Evolutionary conservation across 805 yeast species (phyloP).

Genomic region (Komagataella phaffii): DNA sequence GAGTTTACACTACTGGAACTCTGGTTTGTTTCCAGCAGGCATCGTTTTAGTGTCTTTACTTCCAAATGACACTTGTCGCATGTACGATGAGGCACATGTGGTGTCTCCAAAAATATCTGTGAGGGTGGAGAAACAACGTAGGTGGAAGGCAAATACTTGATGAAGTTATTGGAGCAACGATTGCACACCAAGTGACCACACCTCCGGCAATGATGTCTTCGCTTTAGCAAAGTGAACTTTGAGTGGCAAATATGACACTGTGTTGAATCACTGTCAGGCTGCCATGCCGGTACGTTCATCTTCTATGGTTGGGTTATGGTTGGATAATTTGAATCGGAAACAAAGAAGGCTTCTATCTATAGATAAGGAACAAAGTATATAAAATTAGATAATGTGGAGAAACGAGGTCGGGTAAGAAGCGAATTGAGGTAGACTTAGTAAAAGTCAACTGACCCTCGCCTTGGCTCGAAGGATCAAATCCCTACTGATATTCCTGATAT

Average conservation of each 20-base stretch:
- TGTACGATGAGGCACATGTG: conserved; percentile 52
- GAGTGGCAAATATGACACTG: conserved; percentile 43
- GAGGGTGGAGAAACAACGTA: conserved; percentile 42
- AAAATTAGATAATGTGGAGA: background rate
- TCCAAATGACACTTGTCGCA: conserved; percentile 65
- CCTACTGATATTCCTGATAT: background rate
- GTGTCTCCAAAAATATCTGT: conserved; percentile 31
- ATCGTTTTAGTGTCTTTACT: conserved; percentile 32
- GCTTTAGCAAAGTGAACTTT: conserved; percentile 42
- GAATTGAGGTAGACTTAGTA: background rate
- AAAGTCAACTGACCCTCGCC: background rate
- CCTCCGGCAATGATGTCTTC: conserved; percentile 74
- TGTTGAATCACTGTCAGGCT: conserved; percentile 41
- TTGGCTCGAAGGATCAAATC: background rate
- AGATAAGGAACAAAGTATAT: background rate
- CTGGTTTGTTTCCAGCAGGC: conserved; percentile 15
- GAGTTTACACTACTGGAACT: conserved; percentile 7
- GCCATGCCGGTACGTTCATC: conserved; percentile 43
- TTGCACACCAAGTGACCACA: conserved; percentile 78
- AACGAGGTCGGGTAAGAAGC: background rate
- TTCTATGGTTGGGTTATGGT: background rate
- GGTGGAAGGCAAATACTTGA: conserved; percentile 45
- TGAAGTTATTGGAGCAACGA: conserved; percentile 39
- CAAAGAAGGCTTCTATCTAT: background rate
- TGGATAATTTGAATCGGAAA: background rate